phyloP scores from a whole-genome alignment of 768 basidiomycete species.

The Pilatotrama ljubarskyi region DNA sequence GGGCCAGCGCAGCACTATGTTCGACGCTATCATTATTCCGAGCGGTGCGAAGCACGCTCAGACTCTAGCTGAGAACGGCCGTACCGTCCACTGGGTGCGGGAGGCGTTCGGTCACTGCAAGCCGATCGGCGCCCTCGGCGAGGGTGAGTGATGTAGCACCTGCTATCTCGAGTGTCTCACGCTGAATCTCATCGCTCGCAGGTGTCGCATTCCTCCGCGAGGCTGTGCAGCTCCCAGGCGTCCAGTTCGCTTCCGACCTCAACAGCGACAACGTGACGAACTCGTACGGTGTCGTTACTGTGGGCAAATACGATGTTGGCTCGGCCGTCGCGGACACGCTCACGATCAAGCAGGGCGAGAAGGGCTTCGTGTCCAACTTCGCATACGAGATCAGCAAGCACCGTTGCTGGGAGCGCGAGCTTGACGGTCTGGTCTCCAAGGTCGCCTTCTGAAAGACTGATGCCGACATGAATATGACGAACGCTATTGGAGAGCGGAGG shows the following conservation, averaged over 20 bases:
- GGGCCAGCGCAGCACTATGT: conserved; percentile 78
- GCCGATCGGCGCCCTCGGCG: conserved; percentile 74
- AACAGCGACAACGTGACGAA: conserved; percentile 42
- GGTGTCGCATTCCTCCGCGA: conserved; percentile 51
- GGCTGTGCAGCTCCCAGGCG: conserved; percentile 46
- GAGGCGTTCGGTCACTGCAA: conserved; percentile 90
- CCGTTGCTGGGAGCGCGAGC: conserved; percentile 62
- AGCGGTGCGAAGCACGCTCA: conserved; percentile 65
- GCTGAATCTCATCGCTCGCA: conserved; percentile 21
- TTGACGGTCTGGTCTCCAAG: conserved; percentile 51
- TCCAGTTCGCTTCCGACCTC: conserved; percentile 41
- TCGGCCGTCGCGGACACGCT: conserved; percentile 43
- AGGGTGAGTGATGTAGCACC: conserved; percentile 41
- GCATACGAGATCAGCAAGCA: conserved; percentile 66
- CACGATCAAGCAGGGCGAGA: conserved; percentile 44
- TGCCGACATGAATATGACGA: not conserved
- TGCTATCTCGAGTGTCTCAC: not conserved
- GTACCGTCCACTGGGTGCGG: conserved; percentile 77
- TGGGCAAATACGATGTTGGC: conserved; percentile 47
- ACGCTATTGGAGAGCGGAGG: not conserved
- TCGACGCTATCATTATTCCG: conserved; percentile 80
- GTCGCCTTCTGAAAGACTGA: conserved; percentile 45
- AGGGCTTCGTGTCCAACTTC: conserved; percentile 59
- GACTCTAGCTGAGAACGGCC: conserved; percentile 58
- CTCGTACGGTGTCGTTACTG: conserved; percentile 66